Evolutionary conservation across 2,329 filamentous ascomycete genomes (phyloP), one percentile per base, ranked within the genome.

Genomic region (Septoria linicola): DNA sequence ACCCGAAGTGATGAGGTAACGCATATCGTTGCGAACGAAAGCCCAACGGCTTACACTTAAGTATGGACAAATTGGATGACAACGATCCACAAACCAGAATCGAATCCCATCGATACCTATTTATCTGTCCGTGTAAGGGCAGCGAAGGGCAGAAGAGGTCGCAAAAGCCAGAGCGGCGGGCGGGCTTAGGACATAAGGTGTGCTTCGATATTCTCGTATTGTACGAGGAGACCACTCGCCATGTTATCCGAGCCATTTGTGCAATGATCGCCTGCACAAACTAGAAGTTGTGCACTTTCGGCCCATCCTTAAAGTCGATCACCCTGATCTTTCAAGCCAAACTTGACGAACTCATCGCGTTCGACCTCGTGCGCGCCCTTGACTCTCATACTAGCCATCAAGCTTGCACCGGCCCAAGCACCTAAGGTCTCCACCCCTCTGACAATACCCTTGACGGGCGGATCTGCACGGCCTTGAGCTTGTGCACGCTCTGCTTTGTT

Each of bases 331-430:
- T 41, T 52, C 37, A 80, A 71, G 1, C 88, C 88, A 57, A 88
- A 79, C 59, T 82, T 81, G 39, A 84, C 66, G 77, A 88, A 92
- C 27, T 81, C 73, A 5, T 92, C 88, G 20, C 84, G 76, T 56
- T 90, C 87, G 16, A 91, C 74, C 23, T 84, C 80, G 2, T 85
- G 84, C 45, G 88, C 77, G 1, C 86, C 82, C 30, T 82, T 80
- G 3, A 89, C 76, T 50, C 84, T 85, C 52, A 90, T 73, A 58
- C 85, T 81, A 2, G 84, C 80, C 14, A 87, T 72, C 47, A 92
- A 65, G 65, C 86, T 89, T 2, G 83, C 87, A 8, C 88, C 88
- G 16, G 80, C 79, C 87, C 87, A 92, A 1, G 87, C 74, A 0
- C 88, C 88, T 1, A 91, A 70, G 1, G 84, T 83, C 55, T 88